Conservation (phyloP, 2,329 filamentous ascomycete genomes). For the Fusarium zealandicum region DNA sequence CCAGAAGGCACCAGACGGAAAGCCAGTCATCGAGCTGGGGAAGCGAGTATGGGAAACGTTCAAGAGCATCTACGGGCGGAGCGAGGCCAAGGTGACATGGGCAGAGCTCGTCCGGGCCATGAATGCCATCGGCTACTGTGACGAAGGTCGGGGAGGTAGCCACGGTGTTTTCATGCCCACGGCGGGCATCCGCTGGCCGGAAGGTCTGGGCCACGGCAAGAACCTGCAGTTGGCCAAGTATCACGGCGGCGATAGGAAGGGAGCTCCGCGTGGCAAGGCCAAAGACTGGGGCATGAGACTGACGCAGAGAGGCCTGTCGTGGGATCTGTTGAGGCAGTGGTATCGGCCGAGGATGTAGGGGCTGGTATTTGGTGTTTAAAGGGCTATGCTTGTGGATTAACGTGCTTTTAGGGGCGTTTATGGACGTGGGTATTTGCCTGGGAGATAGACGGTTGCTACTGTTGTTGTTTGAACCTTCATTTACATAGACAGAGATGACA, state of each 20-base stretch:
- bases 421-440: too few relatives aligned
- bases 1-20: slow-evolving; percentile 8
- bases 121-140: slow-evolving; percentile 13
- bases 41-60: slow-evolving; percentile 28
- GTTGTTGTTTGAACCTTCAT: too few relatives aligned
- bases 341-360: slow-evolving; percentile 5
- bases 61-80: slow-evolving; percentile 7
- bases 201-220: slow-evolving; percentile 8
- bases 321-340: slow-evolving; percentile 17
- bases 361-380: not conserved
- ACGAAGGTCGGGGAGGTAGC: slow-evolving; percentile 17
- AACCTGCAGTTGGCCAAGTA: slow-evolving; percentile 20
- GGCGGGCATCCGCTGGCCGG: not conserved
- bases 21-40: slow-evolving; percentile 9
- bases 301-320: slow-evolving; percentile 9
- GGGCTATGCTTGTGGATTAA: not conserved
- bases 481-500: too few relatives aligned
- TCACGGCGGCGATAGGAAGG: slow-evolving; percentile 11
- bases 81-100: slow-evolving; percentile 4
- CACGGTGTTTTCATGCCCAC: slow-evolving; percentile 19
- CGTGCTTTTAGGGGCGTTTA: too few relatives aligned
- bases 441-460: too few relatives aligned
- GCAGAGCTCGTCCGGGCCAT: slow-evolving; percentile 14
- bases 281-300: slow-evolving; percentile 12
- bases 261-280: slow-evolving; percentile 5